Evolutionary conservation across 768 basidiomycete genomes (phyloP).

Genomic region (Calocybe gangraenosa): DNA sequence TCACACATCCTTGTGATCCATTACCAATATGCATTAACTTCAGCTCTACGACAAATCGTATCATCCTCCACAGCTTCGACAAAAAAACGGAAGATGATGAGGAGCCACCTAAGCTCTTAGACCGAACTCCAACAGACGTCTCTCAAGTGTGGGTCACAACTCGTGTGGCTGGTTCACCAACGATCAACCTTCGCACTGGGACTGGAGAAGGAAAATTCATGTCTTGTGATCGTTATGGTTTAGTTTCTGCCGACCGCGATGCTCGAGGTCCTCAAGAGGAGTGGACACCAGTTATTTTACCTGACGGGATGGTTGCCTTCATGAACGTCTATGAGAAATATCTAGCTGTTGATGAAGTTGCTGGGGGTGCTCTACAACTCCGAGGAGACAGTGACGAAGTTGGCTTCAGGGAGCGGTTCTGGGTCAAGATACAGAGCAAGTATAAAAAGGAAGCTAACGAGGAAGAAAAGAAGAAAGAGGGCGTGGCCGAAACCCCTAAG

Average conservation of each 20-base stretch:
- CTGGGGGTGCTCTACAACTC: conserved; percentile 73
- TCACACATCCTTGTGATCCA: conserved; percentile 79
- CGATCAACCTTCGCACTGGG: conserved; percentile 83
- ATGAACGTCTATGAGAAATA: conserved; percentile 90
- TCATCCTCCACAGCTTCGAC: conserved; percentile 62
- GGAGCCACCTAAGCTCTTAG: conserved; percentile 45
- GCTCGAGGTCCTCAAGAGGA: conserved; percentile 93
- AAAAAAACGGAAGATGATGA: conserved; percentile 47
- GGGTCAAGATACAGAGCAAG: conserved; percentile 86
- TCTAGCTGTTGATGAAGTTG: conserved; percentile 79
- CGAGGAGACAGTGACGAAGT: conserved; percentile 84
- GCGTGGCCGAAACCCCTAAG: conserved; percentile 40
- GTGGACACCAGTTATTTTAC: conserved; percentile 81
- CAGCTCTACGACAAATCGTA: conserved; percentile 69
- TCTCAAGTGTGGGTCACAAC: conserved; percentile 91
- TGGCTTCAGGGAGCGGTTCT: conserved; percentile 83
- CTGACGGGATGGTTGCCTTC: conserved; percentile 85
- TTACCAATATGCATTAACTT: conserved; percentile 73
- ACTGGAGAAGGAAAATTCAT: conserved; percentile 89
- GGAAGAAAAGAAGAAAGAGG: conserved; percentile 71
- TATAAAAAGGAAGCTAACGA: conserved; percentile 82
- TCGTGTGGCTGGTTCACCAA: conserved; percentile 76
- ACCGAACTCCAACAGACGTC: conserved; percentile 75
- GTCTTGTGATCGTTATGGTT: conserved; percentile 81
- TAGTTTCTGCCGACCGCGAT: conserved; percentile 81